Evolutionary conservation across 306 rosid species (phyloP), one percentile per base, ranked within the genome.

Genomic region (Arachis stenosperma): DNA sequence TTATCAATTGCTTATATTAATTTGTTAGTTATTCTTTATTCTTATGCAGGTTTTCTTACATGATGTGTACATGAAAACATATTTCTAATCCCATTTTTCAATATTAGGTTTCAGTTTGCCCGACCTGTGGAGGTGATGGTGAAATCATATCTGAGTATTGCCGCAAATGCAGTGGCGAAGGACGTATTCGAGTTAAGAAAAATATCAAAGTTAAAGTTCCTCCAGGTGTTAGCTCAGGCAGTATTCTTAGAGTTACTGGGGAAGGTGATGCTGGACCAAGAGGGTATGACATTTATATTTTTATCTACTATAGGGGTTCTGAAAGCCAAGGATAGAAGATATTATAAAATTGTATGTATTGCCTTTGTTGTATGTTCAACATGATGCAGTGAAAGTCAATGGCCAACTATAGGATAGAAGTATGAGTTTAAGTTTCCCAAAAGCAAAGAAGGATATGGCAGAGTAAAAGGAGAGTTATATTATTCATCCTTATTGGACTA

Each of bases 211-310:
- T 94, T 64, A 88, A 89, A 88, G 87, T 94, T 78, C 99, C 99
- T 75, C 92, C 97, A 0, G 99, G 97, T 41, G 97, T 94, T 71
- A 88, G 85, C 68, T 59, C 90, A 22, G 97, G 99, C 84, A 94
- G 96, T 81, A 88, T 94, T 81, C 84, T 91, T 39, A 91, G 99
- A 87, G 97, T 94, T 80, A 75, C 86, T 57, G 91, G 99, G 80
- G 99, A 94, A 83, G 99, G 97, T 68, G 96, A 89, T 75, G 90
- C 90, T 30, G 97, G 97, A 77, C 97, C 93, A 44, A 88, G 71
- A 85, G 99, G 97, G 96, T 94, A 91, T 70, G 96, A 65, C 29
- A 65, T 71, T 75, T 73, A 40, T 76, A 55, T 73, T 53, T 47
- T 52, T 72, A 40, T 61, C 63, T 66, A 15, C 22, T 37, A 61